These are phyloP conservation scores for Mrakia gelida DNA, from an alignment of 768 basidiomycete genomes.

Conservation along the genomic window DNA sequence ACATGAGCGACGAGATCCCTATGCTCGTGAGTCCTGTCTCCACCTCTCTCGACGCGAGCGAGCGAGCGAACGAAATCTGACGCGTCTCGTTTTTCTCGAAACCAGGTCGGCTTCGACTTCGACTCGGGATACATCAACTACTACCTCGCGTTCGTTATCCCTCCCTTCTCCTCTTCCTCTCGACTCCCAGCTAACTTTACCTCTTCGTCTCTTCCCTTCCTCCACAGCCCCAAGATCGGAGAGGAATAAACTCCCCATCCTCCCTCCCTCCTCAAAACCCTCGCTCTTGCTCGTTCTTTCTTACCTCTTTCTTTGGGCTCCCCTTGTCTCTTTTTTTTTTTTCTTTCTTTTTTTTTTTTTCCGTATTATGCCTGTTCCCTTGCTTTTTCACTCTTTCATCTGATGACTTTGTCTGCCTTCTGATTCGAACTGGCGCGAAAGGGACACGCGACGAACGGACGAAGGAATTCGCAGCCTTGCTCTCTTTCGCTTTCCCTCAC, in stretches of 20 bases:
- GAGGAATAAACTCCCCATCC: slow-evolving; percentile 56
- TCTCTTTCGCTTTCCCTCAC: too few species aligned
- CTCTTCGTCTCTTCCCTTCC: neutral
- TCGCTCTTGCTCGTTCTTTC: neutral
- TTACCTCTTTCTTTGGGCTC: neutral
- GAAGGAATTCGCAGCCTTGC: too few species aligned
- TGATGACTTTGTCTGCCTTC: too few species aligned
- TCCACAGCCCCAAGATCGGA: slow-evolving; percentile 71
- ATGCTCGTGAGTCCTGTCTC: slow-evolving; percentile 59
- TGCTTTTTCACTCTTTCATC: too few species aligned
- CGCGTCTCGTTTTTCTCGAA: slow-evolving; percentile 5
- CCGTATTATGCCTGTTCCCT: too few species aligned
- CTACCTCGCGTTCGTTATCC: slow-evolving; percentile 64
- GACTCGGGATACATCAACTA: slow-evolving; percentile 83
- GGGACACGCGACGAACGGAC: too few species aligned
- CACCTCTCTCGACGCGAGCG: neutral
- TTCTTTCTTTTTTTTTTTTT: too few species aligned
- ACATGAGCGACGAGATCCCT: slow-evolving; percentile 90
- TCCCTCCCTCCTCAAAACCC: neutral
- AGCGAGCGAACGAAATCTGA: slow-evolving; percentile 1
- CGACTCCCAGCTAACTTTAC: neutral
- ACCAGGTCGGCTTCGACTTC: slow-evolving; percentile 81
- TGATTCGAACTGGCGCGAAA: too few species aligned
- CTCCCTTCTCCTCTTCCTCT: neutral
- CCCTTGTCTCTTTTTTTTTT: neutral